Conservation (phyloP, 495 filamentous ascomycete genomes). For the Staphylotrichum tortipilum region DNA sequence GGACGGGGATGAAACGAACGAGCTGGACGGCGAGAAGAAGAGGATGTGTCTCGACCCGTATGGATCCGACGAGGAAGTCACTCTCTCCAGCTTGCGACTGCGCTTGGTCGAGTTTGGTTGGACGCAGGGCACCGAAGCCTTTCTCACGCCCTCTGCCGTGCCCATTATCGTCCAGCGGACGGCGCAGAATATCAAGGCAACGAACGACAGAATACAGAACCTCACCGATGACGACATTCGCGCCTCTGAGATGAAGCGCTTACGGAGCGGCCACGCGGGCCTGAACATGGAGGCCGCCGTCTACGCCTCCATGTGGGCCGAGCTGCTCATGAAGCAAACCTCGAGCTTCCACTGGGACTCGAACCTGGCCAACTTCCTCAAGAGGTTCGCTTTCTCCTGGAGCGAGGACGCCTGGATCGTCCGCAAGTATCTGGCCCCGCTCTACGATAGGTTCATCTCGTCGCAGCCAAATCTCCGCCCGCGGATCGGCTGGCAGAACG, state of each 20-base stretch:
- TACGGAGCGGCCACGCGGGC: slow-evolving; percentile 30
- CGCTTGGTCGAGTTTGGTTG: slow-evolving; percentile 57
- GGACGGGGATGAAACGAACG: slow-evolving; percentile 39
- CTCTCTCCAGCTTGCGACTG: slow-evolving; percentile 46
- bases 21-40: slow-evolving; percentile 27
- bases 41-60: slow-evolving; percentile 83
- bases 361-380: slow-evolving; percentile 49
- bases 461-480: slow-evolving; percentile 11
- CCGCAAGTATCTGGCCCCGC: slow-evolving; percentile 54
- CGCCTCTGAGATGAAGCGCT: slow-evolving; percentile 23
- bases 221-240: slow-evolving; percentile 6
- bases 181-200: slow-evolving; percentile 66
- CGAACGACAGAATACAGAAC: slow-evolving; percentile 28
- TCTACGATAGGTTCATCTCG: slow-evolving; percentile 36
- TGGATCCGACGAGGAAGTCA: slow-evolving; percentile 57
- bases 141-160: slow-evolving; percentile 51
- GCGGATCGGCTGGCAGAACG: slow-evolving; percentile 16
- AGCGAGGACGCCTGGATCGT: slow-evolving; percentile 62
- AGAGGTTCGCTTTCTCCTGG: slow-evolving; percentile 59
- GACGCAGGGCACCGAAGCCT: slow-evolving; percentile 43
- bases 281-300: slow-evolving; percentile 57
- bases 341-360: slow-evolving; percentile 33
- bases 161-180: slow-evolving; percentile 65
- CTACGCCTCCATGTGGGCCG: slow-evolving; percentile 71
- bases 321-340: slow-evolving; percentile 52